Evolutionary conservation across 805 yeast species (phyloP), one percentile per base, ranked within the genome.

Genomic region (Candida stauntonica): DNA sequence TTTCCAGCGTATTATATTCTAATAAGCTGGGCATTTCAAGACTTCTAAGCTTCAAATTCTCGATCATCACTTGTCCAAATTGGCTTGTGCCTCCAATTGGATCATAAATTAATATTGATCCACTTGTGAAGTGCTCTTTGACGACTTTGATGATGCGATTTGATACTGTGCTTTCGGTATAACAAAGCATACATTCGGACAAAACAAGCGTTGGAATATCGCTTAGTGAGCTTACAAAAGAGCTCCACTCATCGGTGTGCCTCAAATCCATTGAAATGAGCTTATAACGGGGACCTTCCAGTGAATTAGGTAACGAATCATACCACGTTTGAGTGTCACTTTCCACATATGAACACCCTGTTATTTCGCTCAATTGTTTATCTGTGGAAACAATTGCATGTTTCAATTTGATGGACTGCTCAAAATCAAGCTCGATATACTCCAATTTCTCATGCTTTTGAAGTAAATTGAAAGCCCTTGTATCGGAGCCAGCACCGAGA

Each of bases 401-500:
- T 48, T 77, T 77, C 45, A 75, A 55, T 38, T 62, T 62, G 2
- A 63, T 61, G 1, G 77, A 64, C 31, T 69, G 73, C 2, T 64
- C 55, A 41, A 70, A 77, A 52, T 77, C 84, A 19, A 77, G 50
- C 47, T 77, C 84, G 17, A 70, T 48, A 45, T 67, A 73, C 7
- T 46, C 54, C 19, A 71, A 37, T 5, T 55, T 42, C n/a, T 41
- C 36, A 16, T 53, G 31, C 7, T 52, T 26, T 13, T 19, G 14
- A 27, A 76, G 51, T 7, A 69, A 46, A 7, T 59, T 61, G 41
- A 74, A 66, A 29, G 64, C 61, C 45, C 82, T 58, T 6, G 81
- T 72, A 34, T 86, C 89, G 0, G 86, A 68, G 2, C 82, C 84
- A 29, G 85, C 77, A 34, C 86, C 86, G 55, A 81, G 72, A 36